Evolutionary conservation across 2,329 filamentous ascomycete genomes (phyloP).

Genomic region (Dactylellina sp.): DNA sequence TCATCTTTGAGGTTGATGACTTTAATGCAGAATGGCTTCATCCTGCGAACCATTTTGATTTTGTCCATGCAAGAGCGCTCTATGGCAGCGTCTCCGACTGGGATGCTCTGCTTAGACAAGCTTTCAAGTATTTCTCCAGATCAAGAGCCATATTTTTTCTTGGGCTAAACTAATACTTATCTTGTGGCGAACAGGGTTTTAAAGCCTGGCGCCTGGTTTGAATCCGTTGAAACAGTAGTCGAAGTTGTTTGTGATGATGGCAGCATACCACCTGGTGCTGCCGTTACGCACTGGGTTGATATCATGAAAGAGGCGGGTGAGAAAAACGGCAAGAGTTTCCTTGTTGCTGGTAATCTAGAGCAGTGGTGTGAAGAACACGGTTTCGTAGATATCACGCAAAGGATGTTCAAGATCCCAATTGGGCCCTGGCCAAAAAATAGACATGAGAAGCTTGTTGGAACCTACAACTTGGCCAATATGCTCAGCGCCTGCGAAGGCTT

Average conservation of each 20-base stretch:
- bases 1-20: constrained; percentile 62
- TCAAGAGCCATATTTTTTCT: not conserved
- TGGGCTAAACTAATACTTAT: not conserved
- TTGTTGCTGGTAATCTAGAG: constrained; percentile 55
- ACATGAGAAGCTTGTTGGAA: constrained; percentile 59
- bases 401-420: constrained; percentile 69
- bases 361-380: constrained; percentile 64
- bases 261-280: constrained; percentile 29
- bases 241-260: constrained; percentile 55
- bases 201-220: constrained; percentile 69
- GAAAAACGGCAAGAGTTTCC: constrained; percentile 48
- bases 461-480: constrained; percentile 59
- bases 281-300: constrained; percentile 53
- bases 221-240: constrained; percentile 59
- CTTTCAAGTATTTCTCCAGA: constrained; percentile 20
- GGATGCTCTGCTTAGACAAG: constrained; percentile 58
- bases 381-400: constrained; percentile 69
- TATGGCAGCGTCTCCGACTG: constrained; percentile 61
- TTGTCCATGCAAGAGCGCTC: constrained; percentile 61
- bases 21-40: constrained; percentile 61
- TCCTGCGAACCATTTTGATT: constrained; percentile 62
- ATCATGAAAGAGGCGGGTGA: constrained; percentile 54
- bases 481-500: constrained; percentile 59
- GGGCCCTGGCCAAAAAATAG: constrained; percentile 69
- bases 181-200: constrained; percentile 27